Percentiles rank a stretch among this genome's conserved stretches.
phyloP scores from a whole-genome alignment of 345 rosid species.

The Dipteronia dyeriana region DNA sequence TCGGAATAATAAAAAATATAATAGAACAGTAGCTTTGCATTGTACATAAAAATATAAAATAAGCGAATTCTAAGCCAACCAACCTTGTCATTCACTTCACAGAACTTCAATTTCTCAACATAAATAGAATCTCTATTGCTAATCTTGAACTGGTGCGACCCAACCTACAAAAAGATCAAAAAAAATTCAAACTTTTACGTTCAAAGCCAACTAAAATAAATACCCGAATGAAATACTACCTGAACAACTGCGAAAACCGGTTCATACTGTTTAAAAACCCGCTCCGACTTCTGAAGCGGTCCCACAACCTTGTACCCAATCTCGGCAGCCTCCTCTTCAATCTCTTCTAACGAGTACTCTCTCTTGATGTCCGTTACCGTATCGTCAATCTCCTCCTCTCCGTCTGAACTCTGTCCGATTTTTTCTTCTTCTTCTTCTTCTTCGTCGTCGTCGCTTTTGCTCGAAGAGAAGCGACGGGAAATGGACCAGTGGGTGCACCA shows the following conservation, averaged over 20 bases:
- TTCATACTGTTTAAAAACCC: constrained; percentile 65
- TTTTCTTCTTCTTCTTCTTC: constrained; percentile 22
- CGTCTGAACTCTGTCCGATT: constrained; percentile 34
- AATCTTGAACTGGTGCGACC: constrained; percentile 94
- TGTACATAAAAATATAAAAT: too few relatives aligned
- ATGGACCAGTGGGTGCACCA: constrained; percentile 27
- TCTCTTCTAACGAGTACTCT: constrained; percentile 69
- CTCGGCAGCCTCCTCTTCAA: constrained; percentile 70
- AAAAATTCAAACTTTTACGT: neutral
- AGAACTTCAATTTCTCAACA: constrained; percentile 83
- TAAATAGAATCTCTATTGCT: constrained; percentile 87
- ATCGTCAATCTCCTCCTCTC: constrained; percentile 36
- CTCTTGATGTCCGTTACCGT: constrained; percentile 38
- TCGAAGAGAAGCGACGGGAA: constrained; percentile 53
- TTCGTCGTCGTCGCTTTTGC: constrained; percentile 30
- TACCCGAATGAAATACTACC: constrained; percentile 38
- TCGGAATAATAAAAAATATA: neutral
- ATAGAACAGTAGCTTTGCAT: too few relatives aligned
- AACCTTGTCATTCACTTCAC: constrained; percentile 94
- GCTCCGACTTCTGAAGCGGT: constrained; percentile 55
- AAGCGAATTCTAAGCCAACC: neutral
- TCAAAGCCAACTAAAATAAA: neutral
- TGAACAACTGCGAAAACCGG: constrained; percentile 91
- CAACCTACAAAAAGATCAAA: constrained; percentile 50
- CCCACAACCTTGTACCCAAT: constrained; percentile 85